These are phyloP conservation scores for Trichoderma asperelloides DNA, from an alignment of 495 filamentous ascomycete species.

Conservation along the genomic window DNA sequence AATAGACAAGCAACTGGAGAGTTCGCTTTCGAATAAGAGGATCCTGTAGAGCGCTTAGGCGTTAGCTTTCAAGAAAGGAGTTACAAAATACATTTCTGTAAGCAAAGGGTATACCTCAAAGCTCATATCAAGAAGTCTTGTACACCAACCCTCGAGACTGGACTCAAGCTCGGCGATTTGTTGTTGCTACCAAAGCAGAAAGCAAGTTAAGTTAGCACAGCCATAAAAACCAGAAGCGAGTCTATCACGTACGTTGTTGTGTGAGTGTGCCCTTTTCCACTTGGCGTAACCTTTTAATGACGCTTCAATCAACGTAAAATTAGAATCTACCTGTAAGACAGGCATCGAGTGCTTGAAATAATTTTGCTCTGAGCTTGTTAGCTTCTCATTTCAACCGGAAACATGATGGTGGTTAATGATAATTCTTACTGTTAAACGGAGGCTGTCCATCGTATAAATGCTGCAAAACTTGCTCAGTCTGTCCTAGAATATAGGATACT, in stretches of 20 bases:
- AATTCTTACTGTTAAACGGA: conserved; percentile 54
- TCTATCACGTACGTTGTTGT: background rate
- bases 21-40: conserved; percentile 77
- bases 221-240: background rate
- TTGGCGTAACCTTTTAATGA: conserved; percentile 80
- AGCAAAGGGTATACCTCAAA: conserved; percentile 49
- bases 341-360: conserved; percentile 76
- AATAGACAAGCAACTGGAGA: conserved; percentile 73
- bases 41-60: conserved; percentile 42
- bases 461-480: conserved; percentile 63
- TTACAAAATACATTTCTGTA: too few species aligned
- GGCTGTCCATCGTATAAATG: conserved; percentile 64
- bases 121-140: conserved; percentile 58
- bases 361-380: conserved; percentile 46
- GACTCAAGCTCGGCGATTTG: conserved; percentile 52
- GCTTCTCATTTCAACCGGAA: conserved; percentile 4
- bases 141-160: conserved; percentile 74
- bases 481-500: conserved; percentile 71
- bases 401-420: background rate
- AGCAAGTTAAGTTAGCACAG: conserved; percentile 12
- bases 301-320: conserved; percentile 85
- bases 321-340: conserved; percentile 74
- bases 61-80: background rate
- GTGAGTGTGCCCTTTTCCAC: conserved; percentile 45
- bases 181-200: conserved; percentile 40